Evolutionary conservation across 2,329 filamentous ascomycete genomes (phyloP).

Genomic region (Verticillium albo-atrum): DNA sequence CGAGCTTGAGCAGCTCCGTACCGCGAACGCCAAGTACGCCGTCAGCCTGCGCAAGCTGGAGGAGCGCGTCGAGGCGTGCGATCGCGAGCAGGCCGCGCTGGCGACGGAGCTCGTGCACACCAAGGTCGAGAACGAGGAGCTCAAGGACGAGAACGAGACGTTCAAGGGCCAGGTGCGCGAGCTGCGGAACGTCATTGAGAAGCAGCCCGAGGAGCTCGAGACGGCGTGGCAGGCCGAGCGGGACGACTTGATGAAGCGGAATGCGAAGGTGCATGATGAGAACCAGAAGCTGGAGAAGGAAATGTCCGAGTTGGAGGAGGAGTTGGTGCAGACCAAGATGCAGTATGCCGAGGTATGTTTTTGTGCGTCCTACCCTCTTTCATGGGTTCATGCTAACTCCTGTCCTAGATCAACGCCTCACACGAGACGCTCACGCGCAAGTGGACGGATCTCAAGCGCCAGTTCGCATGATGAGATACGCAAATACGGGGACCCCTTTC

Average conservation of each 20-base stretch:
- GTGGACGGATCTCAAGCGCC: constrained; percentile 68
- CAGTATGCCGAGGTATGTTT: constrained; percentile 84
- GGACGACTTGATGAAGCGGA: constrained; percentile 86
- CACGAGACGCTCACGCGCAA: constrained; percentile 72
- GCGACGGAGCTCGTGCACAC: constrained; percentile 88
- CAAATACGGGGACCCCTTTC: constrained; percentile 2
- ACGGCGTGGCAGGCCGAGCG: constrained; percentile 76
- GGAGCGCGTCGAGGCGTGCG: constrained; percentile 80
- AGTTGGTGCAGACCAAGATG: constrained; percentile 92
- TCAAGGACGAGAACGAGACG: constrained; percentile 86
- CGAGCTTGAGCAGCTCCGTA: constrained; percentile 71
- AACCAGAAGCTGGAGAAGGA: constrained; percentile 86
- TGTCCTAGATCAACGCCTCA: constrained; percentile 59
- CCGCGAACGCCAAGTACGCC: constrained; percentile 62
- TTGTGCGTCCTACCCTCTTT: constrained; percentile 1
- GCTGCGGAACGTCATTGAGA: constrained; percentile 80
- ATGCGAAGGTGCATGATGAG: constrained; percentile 89
- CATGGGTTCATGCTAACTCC: not conserved
- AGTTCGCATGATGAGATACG: constrained; percentile 37
- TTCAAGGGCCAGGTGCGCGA: constrained; percentile 81
- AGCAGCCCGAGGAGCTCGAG: constrained; percentile 86
- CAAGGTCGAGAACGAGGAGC: constrained; percentile 88
- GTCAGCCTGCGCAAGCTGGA: constrained; percentile 79
- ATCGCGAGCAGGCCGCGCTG: constrained; percentile 84
- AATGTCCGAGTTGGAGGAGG: constrained; percentile 85